These are phyloP conservation scores for Stagonosporopsis vannaccii DNA, from an alignment of 2,329 filamentous ascomycete species.

Conservation along the genomic window DNA sequence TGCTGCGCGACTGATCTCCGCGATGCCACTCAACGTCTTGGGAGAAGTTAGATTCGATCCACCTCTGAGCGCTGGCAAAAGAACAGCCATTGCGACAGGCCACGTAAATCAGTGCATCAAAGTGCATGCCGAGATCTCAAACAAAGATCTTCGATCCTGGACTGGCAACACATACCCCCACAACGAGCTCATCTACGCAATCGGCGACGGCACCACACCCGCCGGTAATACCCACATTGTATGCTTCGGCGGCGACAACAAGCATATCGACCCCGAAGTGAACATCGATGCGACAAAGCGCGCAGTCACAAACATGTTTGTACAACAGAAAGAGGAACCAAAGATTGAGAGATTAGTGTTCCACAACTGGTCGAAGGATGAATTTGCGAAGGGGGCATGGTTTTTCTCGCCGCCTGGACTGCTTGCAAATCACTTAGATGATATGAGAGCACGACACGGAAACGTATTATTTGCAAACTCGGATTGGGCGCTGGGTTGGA, in stretches of 20 bases:
- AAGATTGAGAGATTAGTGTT: conserved; percentile 47
- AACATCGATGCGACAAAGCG: conserved; percentile 46
- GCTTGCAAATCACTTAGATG: conserved; percentile 49
- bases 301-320: conserved; percentile 45
- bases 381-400: conserved; percentile 56
- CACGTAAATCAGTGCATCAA: conserved; percentile 59
- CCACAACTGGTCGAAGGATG: conserved; percentile 59
- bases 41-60: conserved; percentile 53
- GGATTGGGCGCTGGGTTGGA: conserved; percentile 60
- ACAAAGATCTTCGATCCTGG: conserved; percentile 54
- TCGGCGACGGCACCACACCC: conserved; percentile 53
- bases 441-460: conserved; percentile 53
- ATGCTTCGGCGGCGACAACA: conserved; percentile 53
- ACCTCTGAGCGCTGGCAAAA: conserved; percentile 46
- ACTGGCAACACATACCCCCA: conserved; percentile 54
- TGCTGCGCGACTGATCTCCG: conserved; percentile 49
- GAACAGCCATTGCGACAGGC: conserved; percentile 47
- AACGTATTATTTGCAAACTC: conserved; percentile 58
- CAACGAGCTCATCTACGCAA: conserved; percentile 54
- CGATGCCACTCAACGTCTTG: conserved; percentile 57
- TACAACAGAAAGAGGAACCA: conserved; percentile 9
- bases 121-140: conserved; percentile 55
- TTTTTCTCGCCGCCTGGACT: conserved; percentile 46
- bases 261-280: conserved; percentile 56
- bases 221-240: conserved; percentile 59